phyloP scores from a whole-genome alignment of 257 asterid species.

The Salvia splendens region DNA sequence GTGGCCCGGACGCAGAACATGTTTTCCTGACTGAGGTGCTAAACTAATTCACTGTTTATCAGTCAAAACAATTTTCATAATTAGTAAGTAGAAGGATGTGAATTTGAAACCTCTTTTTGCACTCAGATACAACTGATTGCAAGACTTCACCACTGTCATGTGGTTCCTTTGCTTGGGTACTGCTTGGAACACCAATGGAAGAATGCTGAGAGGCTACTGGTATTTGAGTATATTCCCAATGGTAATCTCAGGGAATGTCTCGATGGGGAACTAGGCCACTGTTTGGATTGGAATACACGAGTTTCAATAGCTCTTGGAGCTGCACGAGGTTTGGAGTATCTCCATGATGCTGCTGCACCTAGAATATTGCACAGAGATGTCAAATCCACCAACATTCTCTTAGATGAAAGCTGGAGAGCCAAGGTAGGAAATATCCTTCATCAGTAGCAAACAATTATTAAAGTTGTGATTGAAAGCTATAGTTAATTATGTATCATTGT shows the following conservation, averaged over 20 bases:
- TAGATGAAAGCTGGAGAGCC: constrained; percentile 90
- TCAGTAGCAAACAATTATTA: neutral
- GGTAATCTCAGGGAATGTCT: constrained; percentile 89
- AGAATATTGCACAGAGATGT: constrained; percentile 96
- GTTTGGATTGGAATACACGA: constrained; percentile 76
- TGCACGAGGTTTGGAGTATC: constrained; percentile 98
- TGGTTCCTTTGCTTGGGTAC: constrained; percentile 90
- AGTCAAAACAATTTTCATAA: neutral
- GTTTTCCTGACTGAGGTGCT: constrained; percentile 84
- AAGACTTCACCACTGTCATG: constrained; percentile 87
- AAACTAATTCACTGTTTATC: neutral
- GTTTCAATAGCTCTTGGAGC: constrained; percentile 91
- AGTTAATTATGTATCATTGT: neutral
- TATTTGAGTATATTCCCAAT: constrained; percentile 76
- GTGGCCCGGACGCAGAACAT: constrained; percentile 72
- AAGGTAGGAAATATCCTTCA: constrained; percentile 55
- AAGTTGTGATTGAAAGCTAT: neutral
- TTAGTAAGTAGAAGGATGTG: neutral
- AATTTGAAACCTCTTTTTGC: neutral
- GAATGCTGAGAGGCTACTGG: constrained; percentile 76
- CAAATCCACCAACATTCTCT: constrained; percentile 86
- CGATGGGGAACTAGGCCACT: constrained; percentile 62
- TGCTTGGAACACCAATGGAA: constrained; percentile 77
- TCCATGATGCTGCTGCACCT: constrained; percentile 98
- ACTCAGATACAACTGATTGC: constrained; percentile 85